A percentile compares a stretch with the other conserved stretches of the same genome.
These are phyloP conservation scores for Wallacemonas sp. DNA, from an alignment of 208 protist genomes.

Conservation along the genomic window DNA sequence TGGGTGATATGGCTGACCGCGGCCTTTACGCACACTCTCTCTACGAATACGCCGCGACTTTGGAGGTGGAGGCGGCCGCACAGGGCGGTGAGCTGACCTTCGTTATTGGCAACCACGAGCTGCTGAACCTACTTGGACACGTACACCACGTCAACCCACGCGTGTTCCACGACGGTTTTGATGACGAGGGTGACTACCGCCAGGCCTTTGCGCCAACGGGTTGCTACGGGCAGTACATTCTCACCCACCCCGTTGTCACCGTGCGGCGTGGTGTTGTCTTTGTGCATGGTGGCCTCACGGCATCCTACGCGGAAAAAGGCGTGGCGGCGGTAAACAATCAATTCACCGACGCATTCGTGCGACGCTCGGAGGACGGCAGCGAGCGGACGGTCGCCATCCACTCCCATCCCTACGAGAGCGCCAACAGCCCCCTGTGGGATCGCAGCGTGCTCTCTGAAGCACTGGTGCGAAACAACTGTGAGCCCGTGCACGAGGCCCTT, in stretches of 20 bases:
- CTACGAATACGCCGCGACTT: constrained; percentile 30
- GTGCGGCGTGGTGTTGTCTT: constrained; percentile 41
- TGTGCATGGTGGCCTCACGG: constrained; percentile 56
- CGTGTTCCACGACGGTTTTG: constrained; percentile 16
- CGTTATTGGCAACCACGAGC: constrained; percentile 71
- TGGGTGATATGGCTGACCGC: constrained; percentile 64
- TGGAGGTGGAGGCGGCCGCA: constrained; percentile 26
- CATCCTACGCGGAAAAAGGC: constrained; percentile 19
- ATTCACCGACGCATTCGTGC: constrained; percentile 5
- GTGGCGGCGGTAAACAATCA: constrained; percentile 29
- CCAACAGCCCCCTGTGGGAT: constrained; percentile 40
- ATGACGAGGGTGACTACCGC: constrained; percentile 15
- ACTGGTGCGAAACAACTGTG: constrained; percentile 23
- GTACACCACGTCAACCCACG: constrained; percentile 10
- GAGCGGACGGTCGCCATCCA: neutral
- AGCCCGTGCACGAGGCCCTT: constrained; percentile 28
- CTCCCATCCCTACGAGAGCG: neutral
- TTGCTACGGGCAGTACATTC: constrained; percentile 38
- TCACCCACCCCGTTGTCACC: constrained; percentile 25
- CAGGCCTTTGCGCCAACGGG: constrained; percentile 29
- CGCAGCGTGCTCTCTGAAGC: constrained; percentile 21
- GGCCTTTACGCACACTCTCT: constrained; percentile 43
- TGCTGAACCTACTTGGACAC: constrained; percentile 25
- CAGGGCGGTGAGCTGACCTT: constrained; percentile 58
- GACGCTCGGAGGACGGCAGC: neutral